Conservation (phyloP, 2,329 filamentous ascomycete species). For the Pseudogymnoascus verrucosus region DNA sequence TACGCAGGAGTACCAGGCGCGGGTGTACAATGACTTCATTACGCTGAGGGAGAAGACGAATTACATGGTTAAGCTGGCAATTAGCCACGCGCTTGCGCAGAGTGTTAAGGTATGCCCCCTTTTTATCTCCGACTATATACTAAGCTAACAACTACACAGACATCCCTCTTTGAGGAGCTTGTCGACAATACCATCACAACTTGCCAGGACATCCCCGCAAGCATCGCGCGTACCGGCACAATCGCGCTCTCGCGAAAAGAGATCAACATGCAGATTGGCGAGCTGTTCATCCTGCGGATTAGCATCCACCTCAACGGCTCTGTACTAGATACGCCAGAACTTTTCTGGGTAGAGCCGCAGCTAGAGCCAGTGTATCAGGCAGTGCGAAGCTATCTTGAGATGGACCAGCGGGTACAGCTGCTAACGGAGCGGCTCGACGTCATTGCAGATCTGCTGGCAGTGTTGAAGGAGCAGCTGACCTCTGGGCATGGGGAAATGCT, state of each 20-base stretch:
- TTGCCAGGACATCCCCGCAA: slow-evolving; percentile 85
- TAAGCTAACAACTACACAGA: slow-evolving; percentile 40
- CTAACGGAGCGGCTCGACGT: slow-evolving; percentile 87
- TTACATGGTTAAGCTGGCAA: slow-evolving; percentile 96
- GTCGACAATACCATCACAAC: slow-evolving; percentile 89
- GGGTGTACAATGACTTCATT: slow-evolving; percentile 99
- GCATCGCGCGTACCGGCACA: slow-evolving; percentile 87
- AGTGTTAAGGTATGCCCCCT: slow-evolving; percentile 66
- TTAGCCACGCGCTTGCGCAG: slow-evolving; percentile 90
- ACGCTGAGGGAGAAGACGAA: slow-evolving; percentile 87
- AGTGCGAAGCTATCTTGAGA: slow-evolving; percentile 90
- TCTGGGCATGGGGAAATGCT: slow-evolving; percentile 86
- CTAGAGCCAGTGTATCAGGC: slow-evolving; percentile 94
- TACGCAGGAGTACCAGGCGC: slow-evolving; percentile 91
- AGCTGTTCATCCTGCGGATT: slow-evolving; percentile 94
- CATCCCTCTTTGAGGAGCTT: slow-evolving; percentile 90
- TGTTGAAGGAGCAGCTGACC: slow-evolving; percentile 90
- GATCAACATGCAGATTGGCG: slow-evolving; percentile 99
- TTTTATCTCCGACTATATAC: background rate
- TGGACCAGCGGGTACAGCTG: slow-evolving; percentile 88
- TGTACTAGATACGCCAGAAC: slow-evolving; percentile 89
- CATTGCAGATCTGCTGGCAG: slow-evolving; percentile 85
- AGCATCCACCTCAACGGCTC: slow-evolving; percentile 97
- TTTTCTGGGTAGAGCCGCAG: slow-evolving; percentile 98
- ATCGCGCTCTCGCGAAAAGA: slow-evolving; percentile 80